A percentile compares a stretch with the other conserved stretches of the same genome.
These are phyloP conservation scores for Spizellomyces punctatus DNA, from an alignment of 192 early-diverging fungal species.

Conservation along the genomic window DNA sequence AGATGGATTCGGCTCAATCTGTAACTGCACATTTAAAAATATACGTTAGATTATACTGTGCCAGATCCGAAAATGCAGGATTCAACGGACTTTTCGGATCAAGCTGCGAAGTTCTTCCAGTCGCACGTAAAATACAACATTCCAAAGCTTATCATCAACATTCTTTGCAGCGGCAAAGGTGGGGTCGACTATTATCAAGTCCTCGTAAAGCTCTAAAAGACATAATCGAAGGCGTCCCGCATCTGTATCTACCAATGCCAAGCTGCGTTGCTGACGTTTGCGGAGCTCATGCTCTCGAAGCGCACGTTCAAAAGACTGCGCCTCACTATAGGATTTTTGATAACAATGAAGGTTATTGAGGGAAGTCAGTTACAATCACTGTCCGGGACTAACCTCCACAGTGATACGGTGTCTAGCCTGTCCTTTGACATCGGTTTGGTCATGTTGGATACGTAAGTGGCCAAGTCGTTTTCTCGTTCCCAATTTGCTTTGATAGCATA, in stretches of 20 bases:
- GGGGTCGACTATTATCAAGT: conserved; percentile 21
- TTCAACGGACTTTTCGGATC: neutral
- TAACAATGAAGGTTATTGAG: neutral
- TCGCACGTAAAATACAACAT: conserved; percentile 33
- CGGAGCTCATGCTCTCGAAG: neutral
- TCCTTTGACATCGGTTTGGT: neutral
- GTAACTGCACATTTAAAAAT: conserved; percentile 5
- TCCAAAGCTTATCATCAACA: conserved; percentile 47
- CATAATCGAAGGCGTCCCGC: conserved; percentile 6
- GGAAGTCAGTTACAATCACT: neutral
- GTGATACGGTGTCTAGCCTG: neutral
- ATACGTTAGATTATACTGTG: too few species aligned
- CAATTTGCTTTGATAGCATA: too few species aligned
- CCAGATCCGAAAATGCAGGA: neutral
- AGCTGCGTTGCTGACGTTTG: neutral
- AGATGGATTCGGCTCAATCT: neutral
- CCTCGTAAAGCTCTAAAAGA: conserved; percentile 25
- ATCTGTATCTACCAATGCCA: neutral
- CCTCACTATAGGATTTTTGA: neutral
- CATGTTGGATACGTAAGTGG: conserved; percentile 2
- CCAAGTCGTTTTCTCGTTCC: too few species aligned
- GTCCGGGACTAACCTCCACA: neutral
- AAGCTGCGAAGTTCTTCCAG: conserved; percentile 38
- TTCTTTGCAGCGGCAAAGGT: conserved; percentile 6
- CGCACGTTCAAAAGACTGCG: conserved; percentile 4